These are phyloP conservation scores for Ascochyta lentis DNA, from an alignment of 2,329 filamentous ascomycete species.

Conservation along the genomic window DNA sequence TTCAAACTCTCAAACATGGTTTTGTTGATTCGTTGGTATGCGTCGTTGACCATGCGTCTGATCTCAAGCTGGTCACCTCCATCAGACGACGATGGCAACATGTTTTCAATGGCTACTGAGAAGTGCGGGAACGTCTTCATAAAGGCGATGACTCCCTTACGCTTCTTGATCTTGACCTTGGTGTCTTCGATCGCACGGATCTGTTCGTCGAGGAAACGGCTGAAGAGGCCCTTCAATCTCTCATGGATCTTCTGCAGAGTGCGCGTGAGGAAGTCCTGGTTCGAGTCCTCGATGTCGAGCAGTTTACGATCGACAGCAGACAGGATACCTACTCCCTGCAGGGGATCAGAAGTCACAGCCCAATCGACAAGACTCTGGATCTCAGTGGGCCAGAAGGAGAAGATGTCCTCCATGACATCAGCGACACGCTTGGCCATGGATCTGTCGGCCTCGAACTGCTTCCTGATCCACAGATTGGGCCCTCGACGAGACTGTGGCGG, in stretches of 20 bases:
- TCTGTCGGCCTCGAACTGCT: constrained; percentile 87
- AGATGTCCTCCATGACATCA: constrained; percentile 89
- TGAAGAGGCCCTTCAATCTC: constrained; percentile 76
- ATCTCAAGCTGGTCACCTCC: constrained; percentile 68
- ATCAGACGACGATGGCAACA: constrained; percentile 63
- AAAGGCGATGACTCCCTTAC: constrained; percentile 94
- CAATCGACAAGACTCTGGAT: constrained; percentile 83
- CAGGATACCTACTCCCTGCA: constrained; percentile 90
- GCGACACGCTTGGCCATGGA: constrained; percentile 83
- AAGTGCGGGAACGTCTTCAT: constrained; percentile 93
- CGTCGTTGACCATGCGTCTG: constrained; percentile 79
- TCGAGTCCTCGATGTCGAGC: constrained; percentile 81
- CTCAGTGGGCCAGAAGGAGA: constrained; percentile 79
- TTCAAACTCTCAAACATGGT: constrained; percentile 98
- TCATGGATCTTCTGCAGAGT: constrained; percentile 80
- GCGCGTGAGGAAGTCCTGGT: constrained; percentile 87
- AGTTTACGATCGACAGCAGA: constrained; percentile 81
- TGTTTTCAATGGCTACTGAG: constrained; percentile 81
- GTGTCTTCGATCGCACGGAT: constrained; percentile 96
- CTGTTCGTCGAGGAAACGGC: constrained; percentile 91
- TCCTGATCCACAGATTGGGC: constrained; percentile 74
- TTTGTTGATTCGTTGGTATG: constrained; percentile 87
- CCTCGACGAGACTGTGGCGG: constrained; percentile 72
- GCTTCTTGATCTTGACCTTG: constrained; percentile 98
- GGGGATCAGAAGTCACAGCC: constrained; percentile 78